phyloP scores from a whole-genome alignment of 257 asterid genomes.

The Plantago ovata region DNA sequence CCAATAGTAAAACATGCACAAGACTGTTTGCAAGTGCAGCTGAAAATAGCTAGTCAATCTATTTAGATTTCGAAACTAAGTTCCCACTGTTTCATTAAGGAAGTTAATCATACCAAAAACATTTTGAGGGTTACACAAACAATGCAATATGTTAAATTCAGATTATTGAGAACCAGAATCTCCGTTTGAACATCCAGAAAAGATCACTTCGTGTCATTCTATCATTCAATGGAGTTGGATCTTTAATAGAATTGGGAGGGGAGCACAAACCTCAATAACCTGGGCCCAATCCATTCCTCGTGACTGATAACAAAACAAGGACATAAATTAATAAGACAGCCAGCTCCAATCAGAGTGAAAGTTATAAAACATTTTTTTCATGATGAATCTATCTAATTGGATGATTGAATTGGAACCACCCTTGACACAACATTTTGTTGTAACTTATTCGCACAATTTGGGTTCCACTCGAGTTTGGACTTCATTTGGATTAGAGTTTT shows the following conservation, averaged over 20 bases:
- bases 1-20: not conserved
- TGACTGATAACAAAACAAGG: slow-evolving; percentile 40
- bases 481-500: too few relatives aligned
- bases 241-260: not conserved
- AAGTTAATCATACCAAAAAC: not conserved
- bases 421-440: too few relatives aligned
- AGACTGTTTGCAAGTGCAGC: not conserved
- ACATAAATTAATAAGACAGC: slow-evolving; percentile 16
- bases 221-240: not conserved
- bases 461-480: too few relatives aligned
- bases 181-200: not conserved
- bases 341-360: not conserved
- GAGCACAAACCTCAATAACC: slow-evolving; percentile 64
- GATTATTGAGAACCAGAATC: not conserved
- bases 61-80: not conserved
- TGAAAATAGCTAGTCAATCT: not conserved
- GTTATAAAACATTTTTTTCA: not conserved
- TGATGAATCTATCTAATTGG: not conserved
- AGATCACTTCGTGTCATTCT: not conserved
- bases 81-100: not conserved
- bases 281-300: slow-evolving; percentile 71
- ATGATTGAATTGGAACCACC: not conserved
- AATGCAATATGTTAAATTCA: not conserved
- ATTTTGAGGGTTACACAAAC: not conserved
- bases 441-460: too few relatives aligned